These are phyloP conservation scores for Geosiphon pyriformis DNA, from an alignment of 192 early-diverging fungal genomes.

Conservation along the genomic window DNA sequence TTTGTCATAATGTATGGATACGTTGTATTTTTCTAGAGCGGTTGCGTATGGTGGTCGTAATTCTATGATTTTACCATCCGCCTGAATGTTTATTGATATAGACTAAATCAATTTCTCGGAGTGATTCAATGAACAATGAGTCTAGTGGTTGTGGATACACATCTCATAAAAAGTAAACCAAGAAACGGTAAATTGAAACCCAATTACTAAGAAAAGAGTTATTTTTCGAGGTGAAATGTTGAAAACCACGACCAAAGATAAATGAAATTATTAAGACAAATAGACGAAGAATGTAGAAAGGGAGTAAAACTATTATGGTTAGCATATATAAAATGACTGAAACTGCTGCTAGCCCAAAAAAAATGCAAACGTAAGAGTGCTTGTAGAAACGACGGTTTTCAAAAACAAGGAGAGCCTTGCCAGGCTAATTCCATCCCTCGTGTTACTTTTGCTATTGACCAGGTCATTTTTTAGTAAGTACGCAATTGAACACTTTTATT, in stretches of 20 bases:
- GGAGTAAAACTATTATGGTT: slow-evolving; percentile 1
- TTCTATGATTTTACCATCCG: no score
- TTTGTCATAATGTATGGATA: slow-evolving; percentile 38
- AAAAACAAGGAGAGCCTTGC: slow-evolving; percentile 14
- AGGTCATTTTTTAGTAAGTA: slow-evolving; percentile 20
- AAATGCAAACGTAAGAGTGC: slow-evolving; percentile 10
- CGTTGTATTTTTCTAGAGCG: slow-evolving; percentile 29
- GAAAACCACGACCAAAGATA: neutral
- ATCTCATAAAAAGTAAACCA: slow-evolving; percentile 49
- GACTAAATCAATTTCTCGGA: slow-evolving; percentile 38
- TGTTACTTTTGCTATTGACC: slow-evolving; percentile 18
- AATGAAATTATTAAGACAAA: slow-evolving; percentile 4
- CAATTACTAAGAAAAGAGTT: slow-evolving; percentile 3
- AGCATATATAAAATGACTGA: slow-evolving; percentile 12
- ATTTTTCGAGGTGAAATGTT: neutral
- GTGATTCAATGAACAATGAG: slow-evolving; percentile 50
- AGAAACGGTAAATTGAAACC: slow-evolving; percentile 38
- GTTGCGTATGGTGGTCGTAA: slow-evolving; percentile 36
- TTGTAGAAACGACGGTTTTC: slow-evolving; percentile 22
- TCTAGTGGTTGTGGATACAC: slow-evolving; percentile 58
- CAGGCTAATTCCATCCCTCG: slow-evolving; percentile 14
- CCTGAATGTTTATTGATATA: slow-evolving; percentile 31
- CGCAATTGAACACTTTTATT: no score
- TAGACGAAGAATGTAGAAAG: slow-evolving; percentile 16
- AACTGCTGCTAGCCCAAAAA: neutral